Evolutionary conservation across 805 yeast species (phyloP).

Genomic region (Saccharomycopsis sp.): DNA sequence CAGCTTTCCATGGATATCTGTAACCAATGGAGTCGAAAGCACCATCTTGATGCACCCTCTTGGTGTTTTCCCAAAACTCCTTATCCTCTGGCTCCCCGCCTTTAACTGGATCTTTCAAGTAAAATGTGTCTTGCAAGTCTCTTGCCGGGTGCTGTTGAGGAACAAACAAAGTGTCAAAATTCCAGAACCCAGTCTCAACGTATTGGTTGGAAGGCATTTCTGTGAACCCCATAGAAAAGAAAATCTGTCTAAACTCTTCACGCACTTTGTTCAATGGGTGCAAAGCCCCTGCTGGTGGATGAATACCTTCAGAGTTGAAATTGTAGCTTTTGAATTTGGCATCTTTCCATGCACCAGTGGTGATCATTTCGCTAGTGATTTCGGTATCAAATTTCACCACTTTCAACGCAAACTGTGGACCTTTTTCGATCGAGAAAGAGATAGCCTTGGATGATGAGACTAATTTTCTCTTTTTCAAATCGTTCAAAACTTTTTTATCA

Average conservation of each 20-base stretch:
- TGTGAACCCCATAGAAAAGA: conserved; percentile 95
- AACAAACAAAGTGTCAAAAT: conserved; percentile 89
- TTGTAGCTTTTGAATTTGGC: conserved; percentile 90
- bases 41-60: conserved; percentile 81
- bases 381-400: conserved; percentile 85
- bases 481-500: conserved; percentile 62
- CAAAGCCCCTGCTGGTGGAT: conserved; percentile 82
- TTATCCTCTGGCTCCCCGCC: conserved; percentile 81
- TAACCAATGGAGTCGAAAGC: conserved; percentile 94
- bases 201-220: conserved; percentile 99
- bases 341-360: conserved; percentile 71
- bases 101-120: conserved; percentile 81
- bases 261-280: conserved; percentile 96
- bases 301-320: conserved; percentile 89
- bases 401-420: conserved; percentile 72
- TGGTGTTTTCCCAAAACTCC: conserved; percentile 67
- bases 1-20: conserved; percentile 94
- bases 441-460: conserved; percentile 59
- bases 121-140: conserved; percentile 97
- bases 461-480: conserved; percentile 91
- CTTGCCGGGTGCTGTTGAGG: conserved; percentile 99
- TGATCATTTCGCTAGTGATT: conserved; percentile 86
- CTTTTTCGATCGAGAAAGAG: conserved; percentile 71
- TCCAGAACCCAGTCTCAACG: conserved; percentile 98
- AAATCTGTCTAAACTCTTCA: conserved; percentile 95